Evolutionary conservation across 2,329 filamentous ascomycete genomes (phyloP).

Genomic region (Metarhizium anisopliae): DNA sequence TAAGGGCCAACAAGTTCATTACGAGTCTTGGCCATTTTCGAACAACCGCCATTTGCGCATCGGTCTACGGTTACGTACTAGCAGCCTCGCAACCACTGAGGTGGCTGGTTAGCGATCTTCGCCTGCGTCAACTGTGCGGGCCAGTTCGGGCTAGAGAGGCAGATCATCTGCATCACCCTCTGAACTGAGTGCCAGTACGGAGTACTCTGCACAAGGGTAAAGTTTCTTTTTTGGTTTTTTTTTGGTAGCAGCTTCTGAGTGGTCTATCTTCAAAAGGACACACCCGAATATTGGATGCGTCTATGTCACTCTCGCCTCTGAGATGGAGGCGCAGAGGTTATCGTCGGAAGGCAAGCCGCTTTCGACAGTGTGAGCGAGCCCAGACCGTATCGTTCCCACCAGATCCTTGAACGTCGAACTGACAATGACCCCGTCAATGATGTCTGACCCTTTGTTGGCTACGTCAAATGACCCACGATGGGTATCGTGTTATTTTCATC

Average conservation of each 20-base stretch:
- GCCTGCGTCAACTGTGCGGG: neutral
- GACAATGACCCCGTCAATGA: neutral
- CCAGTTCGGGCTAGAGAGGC: neutral
- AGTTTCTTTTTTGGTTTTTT: no score
- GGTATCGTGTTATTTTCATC: neutral
- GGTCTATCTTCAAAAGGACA: neutral
- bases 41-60: slow-evolving; percentile 2
- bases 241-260: neutral
- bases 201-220: no score
- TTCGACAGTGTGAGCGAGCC: neutral
- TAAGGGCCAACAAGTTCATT: no score
- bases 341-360: neutral
- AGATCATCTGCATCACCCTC: neutral
- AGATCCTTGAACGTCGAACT: neutral
- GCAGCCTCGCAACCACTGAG: neutral
- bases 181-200: neutral
- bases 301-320: no score
- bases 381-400: neutral
- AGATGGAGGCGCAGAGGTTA: no score
- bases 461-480: neutral
- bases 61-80: neutral
- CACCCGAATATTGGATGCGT: no score
- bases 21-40: neutral
- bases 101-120: neutral
- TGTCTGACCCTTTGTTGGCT: neutral